Evolutionary conservation across 2,329 filamentous ascomycete species (phyloP), one percentile per base, ranked within the genome.

Genomic region (Verticillium tricorpus): DNA sequence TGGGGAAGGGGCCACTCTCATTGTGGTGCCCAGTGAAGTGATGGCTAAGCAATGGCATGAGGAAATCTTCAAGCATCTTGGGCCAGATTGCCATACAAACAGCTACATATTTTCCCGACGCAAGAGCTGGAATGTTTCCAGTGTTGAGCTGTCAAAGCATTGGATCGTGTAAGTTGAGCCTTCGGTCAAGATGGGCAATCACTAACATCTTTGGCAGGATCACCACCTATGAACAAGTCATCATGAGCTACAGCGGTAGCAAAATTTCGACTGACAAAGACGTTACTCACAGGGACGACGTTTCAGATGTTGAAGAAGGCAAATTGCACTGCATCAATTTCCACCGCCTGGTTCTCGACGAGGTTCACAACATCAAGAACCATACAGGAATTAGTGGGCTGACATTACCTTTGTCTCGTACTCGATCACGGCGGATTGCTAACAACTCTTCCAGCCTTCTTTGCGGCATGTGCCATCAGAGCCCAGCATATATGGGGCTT

Each of bases 311-410:
- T 2, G 17, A 40, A 19, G 11, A 11, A 25, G 45, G 45, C n/a
- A 52, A 22, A 3, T 19, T 52, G 6, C 45, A 80, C 63, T 57
- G 61, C 1, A 66, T 78, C 3, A 69, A 74, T 0, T 85, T 79
- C 74, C 78, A 82, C 50, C 73, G 86, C 1, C 63, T 88, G 3
- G 77, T 87, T 1, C 71, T 87, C 0, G 85, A 88, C 56, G 85
- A 88, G 66, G 83, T 80, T 0, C 84, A 87, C 58, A 67, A 66
- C 0, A 85, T 88, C 63, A 86, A 86, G 63, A 86, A 85, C 34
- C 71, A 77, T 6, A 61, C 61, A 0, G 69, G 72, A 0, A 60
- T 65, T 9, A 71, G 76, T 77, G 60, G 62, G 72, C 68, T 32
- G 40, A 31, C 6, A 25, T 45, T n/a, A 5, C 9, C n/a, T 45